Percentiles rank a stretch among this genome's conserved stretches.
Evolutionary conservation across 345 rosid species (phyloP).

Genomic region (Clausena lansium): DNA sequence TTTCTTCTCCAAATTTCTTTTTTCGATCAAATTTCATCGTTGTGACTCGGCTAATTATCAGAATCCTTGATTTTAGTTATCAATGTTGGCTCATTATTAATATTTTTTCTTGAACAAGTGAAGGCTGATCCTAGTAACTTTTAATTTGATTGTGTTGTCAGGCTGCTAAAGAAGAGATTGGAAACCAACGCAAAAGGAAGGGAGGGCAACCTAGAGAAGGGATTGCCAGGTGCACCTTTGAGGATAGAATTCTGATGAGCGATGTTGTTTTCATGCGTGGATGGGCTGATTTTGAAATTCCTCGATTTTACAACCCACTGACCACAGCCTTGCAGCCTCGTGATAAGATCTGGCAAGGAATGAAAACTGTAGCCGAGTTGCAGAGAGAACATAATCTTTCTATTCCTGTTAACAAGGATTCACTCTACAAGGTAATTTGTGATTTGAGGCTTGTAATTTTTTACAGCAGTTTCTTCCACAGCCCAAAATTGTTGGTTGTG

Average conservation of each 20-base stretch:
- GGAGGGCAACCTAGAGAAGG: no score
- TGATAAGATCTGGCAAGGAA: conserved; percentile 73
- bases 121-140: background rate
- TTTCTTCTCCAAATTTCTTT: background rate
- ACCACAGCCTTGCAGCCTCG: conserved; percentile 93
- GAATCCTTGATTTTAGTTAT: background rate
- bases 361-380: conserved; percentile 85
- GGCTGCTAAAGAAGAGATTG: conserved; percentile 88
- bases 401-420: conserved; percentile 79
- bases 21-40: background rate
- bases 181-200: conserved; percentile 62
- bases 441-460: background rate
- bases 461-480: background rate
- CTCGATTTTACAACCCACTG: conserved; percentile 70
- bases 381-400: conserved; percentile 69
- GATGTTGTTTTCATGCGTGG: conserved; percentile 27
- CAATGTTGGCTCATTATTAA: background rate
- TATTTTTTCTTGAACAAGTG: background rate
- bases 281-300: conserved; percentile 26
- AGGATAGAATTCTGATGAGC: conserved; percentile 87
- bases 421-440: conserved; percentile 70
- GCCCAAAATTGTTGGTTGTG: background rate
- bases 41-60: background rate
- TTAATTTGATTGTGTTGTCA: conserved; percentile 20
- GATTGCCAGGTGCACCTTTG: conserved; percentile 95